Evolutionary conservation across 371 early-diverging fungal species (phyloP), one percentile per base, ranked within the genome.

Genomic region (Dinochytrium kinnereticum): DNA sequence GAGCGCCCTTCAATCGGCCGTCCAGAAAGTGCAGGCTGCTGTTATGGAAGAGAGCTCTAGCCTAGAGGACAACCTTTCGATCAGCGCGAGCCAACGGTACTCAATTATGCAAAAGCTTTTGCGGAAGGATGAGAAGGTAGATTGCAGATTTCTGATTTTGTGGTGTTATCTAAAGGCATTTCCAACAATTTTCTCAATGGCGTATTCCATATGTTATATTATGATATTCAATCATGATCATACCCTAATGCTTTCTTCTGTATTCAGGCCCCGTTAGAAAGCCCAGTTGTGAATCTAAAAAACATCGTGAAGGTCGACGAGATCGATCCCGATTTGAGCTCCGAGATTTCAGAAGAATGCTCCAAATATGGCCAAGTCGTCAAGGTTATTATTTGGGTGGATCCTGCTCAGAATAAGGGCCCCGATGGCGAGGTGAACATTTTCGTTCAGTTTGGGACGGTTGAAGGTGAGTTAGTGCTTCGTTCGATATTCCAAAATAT

Each of bases 321-420:
- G 3, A 88, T 90, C 2, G 94, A 94, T 73, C 90, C 90, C 67
- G 82, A 84, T 57, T 77, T 94, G 3, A 88, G 91, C 73, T 87
- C 89, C 26, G 94, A 94, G 79, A 92, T 92, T 28, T 86, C 89
- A 1, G 90, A 89, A 13, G 94, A 94, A 76, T 92, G 92, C 70
- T 80, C 84, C 31, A 91, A 91, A 74, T 94, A 88, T 66, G 94
- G 94, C 0, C 72, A 83, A 38, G 93, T 94, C 0, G 85, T 86
- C 26, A 78, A 88, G 36, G 92, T 93, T 57, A 77, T 90, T 40
- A 87, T 92, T n/a, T 77, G 85, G 88, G 28, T 83, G 77, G 69
- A 84, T 87, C 3, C 80, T 85, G 3, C 40, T 5, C 69, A 50
- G 30, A 33, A 55, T n/a, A 17, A 44, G n/a, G 31, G 33, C 15